A percentile compares a stretch with the other conserved stretches of the same genome.
Evolutionary conservation across 169 alveolate genomes (phyloP).

Genomic region (Cryptosporidium ubiquitum): DNA sequence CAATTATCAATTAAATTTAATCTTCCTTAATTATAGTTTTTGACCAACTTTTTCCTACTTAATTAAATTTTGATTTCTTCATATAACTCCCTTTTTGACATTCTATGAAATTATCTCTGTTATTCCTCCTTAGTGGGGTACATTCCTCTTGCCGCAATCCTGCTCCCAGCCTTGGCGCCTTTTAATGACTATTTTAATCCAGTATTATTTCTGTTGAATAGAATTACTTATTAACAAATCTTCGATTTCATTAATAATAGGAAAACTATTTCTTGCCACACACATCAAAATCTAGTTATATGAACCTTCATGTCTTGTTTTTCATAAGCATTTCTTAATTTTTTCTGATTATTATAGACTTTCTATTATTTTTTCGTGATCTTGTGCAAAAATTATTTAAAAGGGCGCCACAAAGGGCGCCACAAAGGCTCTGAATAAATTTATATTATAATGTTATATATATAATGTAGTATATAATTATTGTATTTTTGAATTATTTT

Average conservation of each 20-base stretch:
- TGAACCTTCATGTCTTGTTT: neutral
- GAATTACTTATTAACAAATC: no score
- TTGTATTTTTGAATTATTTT: no score
- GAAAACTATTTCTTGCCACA: neutral
- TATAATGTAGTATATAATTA: no score
- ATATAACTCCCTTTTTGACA: neutral
- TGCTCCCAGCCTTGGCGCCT: neutral
- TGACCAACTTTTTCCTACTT: neutral
- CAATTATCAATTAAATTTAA: neutral
- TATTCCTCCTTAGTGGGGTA: slow-evolving; percentile 1
- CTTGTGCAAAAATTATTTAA: neutral
- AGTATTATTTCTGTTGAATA: no score
- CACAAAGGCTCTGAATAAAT: neutral
- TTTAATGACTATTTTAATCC: neutral
- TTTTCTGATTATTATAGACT: neutral
- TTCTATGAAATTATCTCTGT: neutral
- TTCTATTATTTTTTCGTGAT: neutral
- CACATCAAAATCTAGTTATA: neutral
- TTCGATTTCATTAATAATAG: no score
- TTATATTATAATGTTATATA: no score
- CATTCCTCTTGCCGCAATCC: neutral
- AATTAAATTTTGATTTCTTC: neutral
- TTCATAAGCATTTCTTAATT: neutral
- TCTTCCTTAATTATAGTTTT: neutral
- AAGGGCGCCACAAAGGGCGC: neutral